Conservation (phyloP, 2,329 filamentous ascomycete genomes). For the Claviceps maximensis region DNA sequence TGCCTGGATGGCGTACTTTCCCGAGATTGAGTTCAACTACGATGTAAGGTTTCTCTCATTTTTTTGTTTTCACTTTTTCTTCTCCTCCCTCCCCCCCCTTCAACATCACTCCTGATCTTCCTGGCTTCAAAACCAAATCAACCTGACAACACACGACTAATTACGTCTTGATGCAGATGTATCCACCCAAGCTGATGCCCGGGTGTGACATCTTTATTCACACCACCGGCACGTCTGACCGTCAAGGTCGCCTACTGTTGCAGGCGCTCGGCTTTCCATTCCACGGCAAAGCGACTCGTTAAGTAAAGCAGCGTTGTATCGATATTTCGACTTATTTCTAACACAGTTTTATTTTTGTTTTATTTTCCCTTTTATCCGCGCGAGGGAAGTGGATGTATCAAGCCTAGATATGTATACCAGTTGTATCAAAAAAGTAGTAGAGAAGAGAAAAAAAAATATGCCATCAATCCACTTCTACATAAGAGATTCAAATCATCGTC, state of each 20-base stretch:
- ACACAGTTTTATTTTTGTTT: too few species aligned
- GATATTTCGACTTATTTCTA: neutral
- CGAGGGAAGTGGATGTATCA: neutral
- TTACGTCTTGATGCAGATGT: slow-evolving; percentile 31
- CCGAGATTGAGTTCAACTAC: slow-evolving; percentile 90
- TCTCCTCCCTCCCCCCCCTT: neutral
- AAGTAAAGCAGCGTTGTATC: slow-evolving; percentile 11
- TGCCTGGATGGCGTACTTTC: slow-evolving; percentile 70
- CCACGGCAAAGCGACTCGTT: slow-evolving; percentile 52
- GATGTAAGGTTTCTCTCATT: slow-evolving; percentile 49
- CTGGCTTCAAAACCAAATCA: neutral
- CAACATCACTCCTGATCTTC: neutral
- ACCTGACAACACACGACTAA: neutral
- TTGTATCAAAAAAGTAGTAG: slow-evolving; percentile 16
- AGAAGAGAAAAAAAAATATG: neutral
- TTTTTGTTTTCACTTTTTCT: neutral
- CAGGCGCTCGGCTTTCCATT: slow-evolving; percentile 48
- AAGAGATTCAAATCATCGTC: neutral
- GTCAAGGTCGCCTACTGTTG: slow-evolving; percentile 64
- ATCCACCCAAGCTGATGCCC: slow-evolving; percentile 60
- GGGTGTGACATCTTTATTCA: slow-evolving; percentile 74
- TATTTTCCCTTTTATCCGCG: neutral
- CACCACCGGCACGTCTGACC: slow-evolving; percentile 73
- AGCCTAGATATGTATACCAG: slow-evolving; percentile 19
- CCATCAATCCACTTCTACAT: neutral